Conservation (phyloP, 495 filamentous ascomycete genomes). For the Aspergillus homomorphus region DNA sequence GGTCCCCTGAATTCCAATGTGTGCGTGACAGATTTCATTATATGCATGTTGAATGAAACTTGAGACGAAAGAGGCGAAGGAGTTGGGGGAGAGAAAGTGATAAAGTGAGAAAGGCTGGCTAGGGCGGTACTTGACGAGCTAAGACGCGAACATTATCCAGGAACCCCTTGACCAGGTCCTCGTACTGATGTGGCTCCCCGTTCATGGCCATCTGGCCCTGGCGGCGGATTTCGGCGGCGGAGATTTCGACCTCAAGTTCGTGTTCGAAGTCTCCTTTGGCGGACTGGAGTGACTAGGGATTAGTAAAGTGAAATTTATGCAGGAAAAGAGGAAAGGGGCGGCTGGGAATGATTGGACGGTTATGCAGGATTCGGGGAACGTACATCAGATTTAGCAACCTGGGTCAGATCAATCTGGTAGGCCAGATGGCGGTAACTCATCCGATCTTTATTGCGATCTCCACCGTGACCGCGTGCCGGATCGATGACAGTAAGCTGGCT, state of each 20-base stretch:
- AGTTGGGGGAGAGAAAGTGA: slow-evolving; percentile 6
- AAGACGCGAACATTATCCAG: slow-evolving; percentile 78
- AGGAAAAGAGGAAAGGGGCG: background rate
- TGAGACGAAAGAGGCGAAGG: background rate
- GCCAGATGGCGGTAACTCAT: slow-evolving; percentile 80
- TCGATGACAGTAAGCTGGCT: slow-evolving; percentile 46
- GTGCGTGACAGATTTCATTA: too few species aligned
- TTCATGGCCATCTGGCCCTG: slow-evolving; percentile 61
- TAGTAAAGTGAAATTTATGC: slow-evolving; percentile 4
- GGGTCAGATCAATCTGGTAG: slow-evolving; percentile 87
- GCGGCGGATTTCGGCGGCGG: slow-evolving; percentile 60
- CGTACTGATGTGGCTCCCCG: slow-evolving; percentile 63
- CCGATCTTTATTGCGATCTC: slow-evolving; percentile 78
- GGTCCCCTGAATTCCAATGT: too few species aligned
- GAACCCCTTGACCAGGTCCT: slow-evolving; percentile 73
- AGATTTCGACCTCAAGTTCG: slow-evolving; percentile 85
- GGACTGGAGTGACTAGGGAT: slow-evolving; percentile 27
- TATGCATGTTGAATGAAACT: too few species aligned
- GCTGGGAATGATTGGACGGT: too few species aligned
- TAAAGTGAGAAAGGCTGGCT: slow-evolving; percentile 17
- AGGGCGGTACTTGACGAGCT: slow-evolving; percentile 49
- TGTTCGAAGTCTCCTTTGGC: slow-evolving; percentile 65
- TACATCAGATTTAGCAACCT: slow-evolving; percentile 67
- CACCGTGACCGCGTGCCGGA: slow-evolving; percentile 39
- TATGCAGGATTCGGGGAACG: too few species aligned